Base-by-base conservation (phyloP, 2,329 filamentous ascomycete genomes). In the Calonectria montana region DNA sequence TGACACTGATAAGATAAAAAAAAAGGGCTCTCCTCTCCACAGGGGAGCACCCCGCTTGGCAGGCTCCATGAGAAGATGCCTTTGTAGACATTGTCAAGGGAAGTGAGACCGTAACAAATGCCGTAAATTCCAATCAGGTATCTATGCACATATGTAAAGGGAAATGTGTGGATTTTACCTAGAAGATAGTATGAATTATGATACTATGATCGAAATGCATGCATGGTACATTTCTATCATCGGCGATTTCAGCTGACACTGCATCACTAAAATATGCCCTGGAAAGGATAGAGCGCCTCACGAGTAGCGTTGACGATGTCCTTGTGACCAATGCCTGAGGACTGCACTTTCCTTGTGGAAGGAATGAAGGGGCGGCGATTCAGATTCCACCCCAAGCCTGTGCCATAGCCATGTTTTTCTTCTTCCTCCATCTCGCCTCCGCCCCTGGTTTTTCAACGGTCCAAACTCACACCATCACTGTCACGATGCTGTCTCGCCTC, bases 251-350 rank as follows among this genome's bases (percentile, higher is more conserved):
- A 25, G 37, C 48, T 55, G 53, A 50, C 13, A 31, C 43, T 35
- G 39, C 67, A 62, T 23, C 59, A 65, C 65, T 65, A 73, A 35
- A 53, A 69, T 71, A 74, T 71, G 71, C 67, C 77, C 74, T 62
- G 74, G 76, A 79, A 66, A 31, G 77, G 76, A 77, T 78, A 78
- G 70, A 76, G 74, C 37, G 75, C 77, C 75, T 79, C 37, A 45
- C 37, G 63, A 73, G 48, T 35, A 55, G 67, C 47, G 71, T 70
- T 68, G 77, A 73, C 70, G 65, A 64, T 69, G 69, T 63, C 59
- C 65, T 37, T 43, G 23, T 61, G 45, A 72, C 29, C 65, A 45
- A 59, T 77, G 76, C 76, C 75, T 78, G 73, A 78, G 76, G 76
- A 77, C 48, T 71, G 62, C 23, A 55, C 59, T 53, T 41, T 55